Conservation (phyloP, 148 eudicot species). For the Simmondsia chinensis region DNA sequence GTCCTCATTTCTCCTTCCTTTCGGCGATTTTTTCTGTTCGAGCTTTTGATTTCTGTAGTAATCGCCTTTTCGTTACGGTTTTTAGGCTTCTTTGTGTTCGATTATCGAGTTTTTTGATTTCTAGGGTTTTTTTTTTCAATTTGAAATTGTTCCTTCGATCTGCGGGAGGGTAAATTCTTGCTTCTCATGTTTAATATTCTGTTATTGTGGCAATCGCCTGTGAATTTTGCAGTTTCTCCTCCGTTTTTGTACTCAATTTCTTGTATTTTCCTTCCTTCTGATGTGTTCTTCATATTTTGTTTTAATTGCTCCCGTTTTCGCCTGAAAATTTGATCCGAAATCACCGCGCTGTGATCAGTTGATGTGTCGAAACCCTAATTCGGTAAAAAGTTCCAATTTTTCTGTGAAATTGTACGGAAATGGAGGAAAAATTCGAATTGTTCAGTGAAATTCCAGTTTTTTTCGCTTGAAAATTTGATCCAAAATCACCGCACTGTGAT, state of each 20-base stretch:
- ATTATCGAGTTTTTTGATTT: background rate
- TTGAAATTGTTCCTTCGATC: background rate
- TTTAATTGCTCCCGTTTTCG: conserved; percentile 55
- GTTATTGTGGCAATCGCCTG: conserved; percentile 21
- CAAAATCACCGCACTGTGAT: too few species aligned
- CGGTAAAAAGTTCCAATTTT: too few species aligned
- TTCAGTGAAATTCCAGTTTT: too few species aligned
- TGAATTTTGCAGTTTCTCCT: conserved; percentile 21
- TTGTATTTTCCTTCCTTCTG: conserved; percentile 23
- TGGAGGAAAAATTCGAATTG: too few species aligned
- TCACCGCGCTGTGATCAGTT: background rate
- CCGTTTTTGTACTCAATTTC: conserved; percentile 37
- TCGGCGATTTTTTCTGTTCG: conserved; percentile 1
- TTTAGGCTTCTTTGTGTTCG: background rate
- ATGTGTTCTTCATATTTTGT: conserved; percentile 30
- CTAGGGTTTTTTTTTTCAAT: background rate
- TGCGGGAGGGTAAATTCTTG: conserved; percentile 8
- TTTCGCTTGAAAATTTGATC: too few species aligned
- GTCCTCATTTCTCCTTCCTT: background rate
- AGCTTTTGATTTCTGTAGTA: conserved; percentile 1
- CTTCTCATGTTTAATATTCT: conserved; percentile 54
- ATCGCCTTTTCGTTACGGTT: background rate
- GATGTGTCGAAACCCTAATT: too few species aligned
- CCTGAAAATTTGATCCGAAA: conserved; percentile 36
- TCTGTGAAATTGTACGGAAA: too few species aligned